Base-by-base conservation (phyloP, 345 rosid species). In the Eucalyptus sideroxylon region DNA sequence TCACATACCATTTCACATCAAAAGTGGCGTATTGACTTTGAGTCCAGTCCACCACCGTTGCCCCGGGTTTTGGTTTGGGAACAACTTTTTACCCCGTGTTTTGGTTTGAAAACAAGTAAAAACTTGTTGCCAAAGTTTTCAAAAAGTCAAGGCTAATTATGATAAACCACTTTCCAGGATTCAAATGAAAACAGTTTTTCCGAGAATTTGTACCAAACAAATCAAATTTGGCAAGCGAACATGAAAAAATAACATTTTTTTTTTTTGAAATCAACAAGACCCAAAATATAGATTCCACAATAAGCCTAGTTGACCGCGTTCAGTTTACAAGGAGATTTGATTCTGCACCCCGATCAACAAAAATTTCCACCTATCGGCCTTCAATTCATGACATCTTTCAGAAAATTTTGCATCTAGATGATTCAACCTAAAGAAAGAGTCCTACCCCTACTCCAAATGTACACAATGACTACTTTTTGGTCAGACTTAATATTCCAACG, bases 291-390 rank as follows among this genome's bases (percentile, higher is more conserved):
- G 67, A 27, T 60, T 60, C 7, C 7, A 12, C 0, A 27, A 60
- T 60, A 62, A 30, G 69, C 69, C 34, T 62, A 62, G 34, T 30
- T 0, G 34, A 62, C 34, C 8, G 0, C 9, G 5, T 62, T 30
- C 17, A 6, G 5, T 62, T 30, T 60, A 0, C 9, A 30, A 30
- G 0, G 69, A 62, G 69, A 0, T 62, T 62, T 16, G 72, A 65
- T 30, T 30, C 8, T 14, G 10, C 72, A 7, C 3, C 4, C 37
- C 31, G 0, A 69, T 31, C 0, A 11, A 23, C 44, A 34, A 6
- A 69, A 17, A 69, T 17, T 69, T 69, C 24, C 24, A 5, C 24
- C 0, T 34, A 16, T 0, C 0, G 19, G 53, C 19, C 53, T 50
- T 15, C 53, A 0, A 16, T 16, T 50, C 53, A 2, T 16, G 53